Evolutionary conservation across 1,284 basidiomycete species (phyloP).

Genomic region (Lentinula novae-zelandiae): DNA sequence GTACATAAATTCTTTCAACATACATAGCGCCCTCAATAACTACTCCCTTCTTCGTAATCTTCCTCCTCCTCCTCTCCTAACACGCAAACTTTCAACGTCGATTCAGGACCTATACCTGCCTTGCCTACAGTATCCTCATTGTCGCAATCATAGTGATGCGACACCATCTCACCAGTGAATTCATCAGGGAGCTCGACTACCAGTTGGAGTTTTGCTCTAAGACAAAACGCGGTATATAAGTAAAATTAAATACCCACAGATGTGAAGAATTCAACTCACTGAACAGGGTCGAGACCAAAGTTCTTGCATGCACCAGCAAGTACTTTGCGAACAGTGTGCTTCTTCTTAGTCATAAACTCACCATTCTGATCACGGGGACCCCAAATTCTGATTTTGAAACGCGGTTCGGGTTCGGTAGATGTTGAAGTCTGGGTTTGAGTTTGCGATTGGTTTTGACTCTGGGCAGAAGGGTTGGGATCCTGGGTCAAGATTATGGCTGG

Average conservation of each 20-base stretch:
- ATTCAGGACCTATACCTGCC: constrained; percentile 3
- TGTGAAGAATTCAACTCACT: not conserved
- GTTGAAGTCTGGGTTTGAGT: not conserved
- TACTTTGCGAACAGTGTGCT: constrained; percentile 6
- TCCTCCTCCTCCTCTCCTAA: constrained; percentile 2
- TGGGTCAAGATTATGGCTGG: not conserved
- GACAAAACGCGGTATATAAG: not conserved
- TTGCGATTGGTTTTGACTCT: not conserved
- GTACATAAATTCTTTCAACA: not conserved
- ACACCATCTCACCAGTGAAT: not conserved
- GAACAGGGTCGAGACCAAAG: constrained; percentile 3
- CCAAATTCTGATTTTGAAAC: constrained; percentile 6
- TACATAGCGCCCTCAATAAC: not conserved
- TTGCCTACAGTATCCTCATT: constrained; percentile 5
- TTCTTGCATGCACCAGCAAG: constrained; percentile 7
- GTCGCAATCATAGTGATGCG: constrained; percentile 1
- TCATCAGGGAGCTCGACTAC: not conserved
- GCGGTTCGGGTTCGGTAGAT: not conserved
- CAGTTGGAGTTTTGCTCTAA: constrained; percentile 1
- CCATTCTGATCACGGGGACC: constrained; percentile 1
- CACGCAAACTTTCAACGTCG: not conserved
- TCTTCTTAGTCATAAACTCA: constrained; percentile 10
- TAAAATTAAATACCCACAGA: not conserved
- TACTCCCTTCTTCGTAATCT: not conserved
- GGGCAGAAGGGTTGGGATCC: not conserved